phyloP scores from a whole-genome alignment of 257 asterid genomes.

The Solanum sparsipilum region DNA sequence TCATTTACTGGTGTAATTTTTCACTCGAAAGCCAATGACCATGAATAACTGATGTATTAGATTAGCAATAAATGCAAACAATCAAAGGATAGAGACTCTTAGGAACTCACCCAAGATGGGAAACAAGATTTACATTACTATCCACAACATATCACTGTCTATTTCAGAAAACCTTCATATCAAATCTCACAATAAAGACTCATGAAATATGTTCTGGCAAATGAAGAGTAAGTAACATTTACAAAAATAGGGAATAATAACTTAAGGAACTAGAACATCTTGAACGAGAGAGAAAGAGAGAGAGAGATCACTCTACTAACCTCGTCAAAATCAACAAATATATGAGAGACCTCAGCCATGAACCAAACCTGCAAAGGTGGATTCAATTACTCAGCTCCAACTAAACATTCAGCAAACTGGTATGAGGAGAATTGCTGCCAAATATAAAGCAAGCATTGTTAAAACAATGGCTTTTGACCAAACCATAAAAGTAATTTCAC shows the following conservation, averaged over 20 bases:
- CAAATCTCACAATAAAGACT: neutral
- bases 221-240: neutral
- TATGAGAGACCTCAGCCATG: conserved; percentile 80
- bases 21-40: neutral
- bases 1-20: neutral
- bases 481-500: neutral
- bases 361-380: conserved; percentile 71
- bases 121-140: neutral
- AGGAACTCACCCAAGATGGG: neutral
- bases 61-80: neutral
- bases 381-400: neutral
- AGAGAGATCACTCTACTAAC: conserved; percentile 26
- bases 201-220: neutral
- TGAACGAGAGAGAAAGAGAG: neutral
- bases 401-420: neutral
- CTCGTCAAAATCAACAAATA: conserved; percentile 72
- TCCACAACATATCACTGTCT: neutral
- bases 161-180: neutral
- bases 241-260: neutral
- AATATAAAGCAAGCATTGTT: neutral
- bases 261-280: neutral
- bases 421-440: neutral
- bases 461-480: neutral
- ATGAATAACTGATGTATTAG: neutral
- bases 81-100: neutral